A percentile compares a stretch with the other conserved stretches of the same genome.
Conservation (phyloP, 768 basidiomycete species). For the Trametes punicea region DNA sequence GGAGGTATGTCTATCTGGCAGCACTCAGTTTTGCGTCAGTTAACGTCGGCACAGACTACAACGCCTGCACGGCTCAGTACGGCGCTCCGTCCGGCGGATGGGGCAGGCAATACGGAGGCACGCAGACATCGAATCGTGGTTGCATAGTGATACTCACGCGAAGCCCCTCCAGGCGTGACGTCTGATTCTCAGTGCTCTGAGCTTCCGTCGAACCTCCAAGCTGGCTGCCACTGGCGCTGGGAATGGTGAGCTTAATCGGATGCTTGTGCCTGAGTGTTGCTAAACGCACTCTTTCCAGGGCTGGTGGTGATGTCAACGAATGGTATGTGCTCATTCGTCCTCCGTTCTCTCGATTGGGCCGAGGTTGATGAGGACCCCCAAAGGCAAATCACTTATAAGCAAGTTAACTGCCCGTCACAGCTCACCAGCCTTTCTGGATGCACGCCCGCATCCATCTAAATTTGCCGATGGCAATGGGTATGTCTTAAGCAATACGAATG, state of each 20-base stretch:
- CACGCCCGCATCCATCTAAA: slow-evolving; percentile 13
- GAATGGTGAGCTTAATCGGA: slow-evolving; percentile 16
- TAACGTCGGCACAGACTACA: no score
- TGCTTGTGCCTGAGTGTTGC: background rate
- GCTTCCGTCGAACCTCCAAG: slow-evolving; percentile 24
- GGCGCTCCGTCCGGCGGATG: slow-evolving; percentile 15
- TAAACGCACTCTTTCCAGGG: background rate
- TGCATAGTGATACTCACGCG: background rate
- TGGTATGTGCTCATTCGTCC: background rate
- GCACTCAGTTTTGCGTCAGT: background rate
- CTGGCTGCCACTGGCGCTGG: slow-evolving; percentile 28
- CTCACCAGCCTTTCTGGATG: slow-evolving; percentile 23
- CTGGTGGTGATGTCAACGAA: slow-evolving; percentile 14
- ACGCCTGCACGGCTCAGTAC: slow-evolving; percentile 25
- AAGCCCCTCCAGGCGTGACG: slow-evolving; percentile 15
- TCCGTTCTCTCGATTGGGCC: background rate
- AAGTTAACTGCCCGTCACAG: slow-evolving; percentile 25
- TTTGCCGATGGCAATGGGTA: background rate
- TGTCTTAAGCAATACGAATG: background rate
- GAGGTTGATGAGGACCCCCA: background rate
- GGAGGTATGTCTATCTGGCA: slow-evolving; percentile 1
- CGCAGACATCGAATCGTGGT: background rate
- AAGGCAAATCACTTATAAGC: slow-evolving; percentile 19
- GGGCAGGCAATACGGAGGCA: slow-evolving; percentile 18
- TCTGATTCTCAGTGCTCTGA: slow-evolving; percentile 24